These are phyloP conservation scores for Scheffersomyces quercinus DNA, from an alignment of 1,139 yeast species.

Conservation along the genomic window DNA sequence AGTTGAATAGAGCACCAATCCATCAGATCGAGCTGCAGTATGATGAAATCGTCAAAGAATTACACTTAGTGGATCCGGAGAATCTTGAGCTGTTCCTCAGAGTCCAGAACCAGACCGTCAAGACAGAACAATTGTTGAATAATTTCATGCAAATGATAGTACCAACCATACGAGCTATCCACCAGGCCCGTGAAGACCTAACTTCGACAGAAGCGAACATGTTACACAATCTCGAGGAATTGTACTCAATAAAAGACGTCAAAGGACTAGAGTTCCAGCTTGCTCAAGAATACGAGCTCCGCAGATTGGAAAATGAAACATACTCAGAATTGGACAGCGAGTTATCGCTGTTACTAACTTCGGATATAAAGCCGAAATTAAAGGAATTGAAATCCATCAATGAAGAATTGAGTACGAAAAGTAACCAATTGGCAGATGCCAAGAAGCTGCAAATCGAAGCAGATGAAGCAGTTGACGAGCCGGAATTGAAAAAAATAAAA, in stretches of 20 bases:
- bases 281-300: conserved; percentile 15
- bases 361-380: conserved; percentile 9
- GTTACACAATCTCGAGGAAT: conserved; percentile 22
- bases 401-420: conserved; percentile 3
- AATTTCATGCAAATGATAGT: conserved; percentile 25
- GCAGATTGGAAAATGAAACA: conserved; percentile 7
- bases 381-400: conserved; percentile 10
- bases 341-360: conserved; percentile 8
- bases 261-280: conserved; percentile 10
- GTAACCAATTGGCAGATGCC: conserved; percentile 1
- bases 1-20: conserved; percentile 14
- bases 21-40: conserved; percentile 13
- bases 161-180: conserved; percentile 36
- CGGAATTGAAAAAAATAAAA: conserved; percentile 3
- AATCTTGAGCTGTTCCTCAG: conserved; percentile 21
- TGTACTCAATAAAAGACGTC: conserved; percentile 14
- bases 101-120: conserved; percentile 23
- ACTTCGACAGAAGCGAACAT: conserved; percentile 33
- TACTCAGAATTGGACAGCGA: conserved; percentile 13
- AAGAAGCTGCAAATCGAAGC: conserved; percentile 9
- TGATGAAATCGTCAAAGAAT: conserved; percentile 9
- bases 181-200: conserved; percentile 27
- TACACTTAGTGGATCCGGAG: conserved; percentile 17
- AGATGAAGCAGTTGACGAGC: conserved; percentile 12
- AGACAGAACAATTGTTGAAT: conserved; percentile 26